These are phyloP conservation scores for Turritis glabra DNA, from an alignment of 345 rosid genomes.

Conservation along the genomic window DNA sequence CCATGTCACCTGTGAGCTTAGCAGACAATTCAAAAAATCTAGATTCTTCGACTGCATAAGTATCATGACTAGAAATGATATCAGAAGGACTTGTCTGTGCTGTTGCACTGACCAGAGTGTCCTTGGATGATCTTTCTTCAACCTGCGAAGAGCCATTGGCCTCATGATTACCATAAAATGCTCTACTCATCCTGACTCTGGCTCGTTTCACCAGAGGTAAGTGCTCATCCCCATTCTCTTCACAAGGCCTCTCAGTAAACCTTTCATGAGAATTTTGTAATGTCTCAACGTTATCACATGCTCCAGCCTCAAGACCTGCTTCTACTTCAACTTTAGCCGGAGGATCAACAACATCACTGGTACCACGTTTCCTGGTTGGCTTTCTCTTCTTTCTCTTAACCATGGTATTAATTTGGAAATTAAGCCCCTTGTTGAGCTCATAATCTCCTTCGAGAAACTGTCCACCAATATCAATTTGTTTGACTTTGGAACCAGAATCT, in stretches of 20 bases:
- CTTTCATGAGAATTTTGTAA: conserved; percentile 45
- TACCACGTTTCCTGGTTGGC: conserved; percentile 57
- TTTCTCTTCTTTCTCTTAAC: conserved; percentile 81
- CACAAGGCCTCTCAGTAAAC: conserved; percentile 45
- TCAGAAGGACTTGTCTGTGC: conserved; percentile 47
- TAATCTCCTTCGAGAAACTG: conserved; percentile 56
- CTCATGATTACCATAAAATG: conserved; percentile 43
- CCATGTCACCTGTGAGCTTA: conserved; percentile 40
- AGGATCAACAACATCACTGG: conserved; percentile 50
- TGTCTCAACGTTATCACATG: conserved; percentile 36
- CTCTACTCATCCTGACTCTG: conserved; percentile 88
- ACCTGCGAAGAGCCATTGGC: conserved; percentile 36
- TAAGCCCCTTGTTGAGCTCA: conserved; percentile 63
- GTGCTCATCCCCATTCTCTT: conserved; percentile 91
- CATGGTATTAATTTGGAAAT: conserved; percentile 63
- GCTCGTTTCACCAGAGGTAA: conserved; percentile 92
- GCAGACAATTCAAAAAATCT: conserved; percentile 39
- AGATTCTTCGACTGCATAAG: conserved; percentile 43
- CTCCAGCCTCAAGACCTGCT: conserved; percentile 40
- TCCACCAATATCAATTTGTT: conserved; percentile 45
- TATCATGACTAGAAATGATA: conserved; percentile 29
- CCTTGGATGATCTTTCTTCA: conserved; percentile 50
- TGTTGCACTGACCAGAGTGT: conserved; percentile 38
- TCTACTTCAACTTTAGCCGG: conserved; percentile 43
- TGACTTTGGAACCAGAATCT: conserved; percentile 59